phyloP scores from a whole-genome alignment of 1,139 yeast genomes.

The Yamadazyma diddensiae region DNA sequence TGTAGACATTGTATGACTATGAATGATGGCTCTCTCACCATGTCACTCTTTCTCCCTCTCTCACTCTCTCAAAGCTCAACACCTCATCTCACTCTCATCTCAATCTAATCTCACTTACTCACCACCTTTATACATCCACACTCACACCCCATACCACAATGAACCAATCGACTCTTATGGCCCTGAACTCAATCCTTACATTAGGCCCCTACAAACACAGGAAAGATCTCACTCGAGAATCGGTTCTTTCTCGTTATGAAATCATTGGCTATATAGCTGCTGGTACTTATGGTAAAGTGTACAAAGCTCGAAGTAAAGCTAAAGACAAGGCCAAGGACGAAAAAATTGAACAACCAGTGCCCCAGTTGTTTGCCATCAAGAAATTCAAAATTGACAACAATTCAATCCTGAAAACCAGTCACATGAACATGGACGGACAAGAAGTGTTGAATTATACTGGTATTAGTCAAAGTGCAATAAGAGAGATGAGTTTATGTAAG shows the following conservation, averaged over 20 bases:
- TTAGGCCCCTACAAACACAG: slow-evolving; percentile 72
- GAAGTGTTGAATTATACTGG: slow-evolving; percentile 91
- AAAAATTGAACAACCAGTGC: slow-evolving; percentile 10
- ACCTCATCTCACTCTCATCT: too few species aligned
- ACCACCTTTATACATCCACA: too few species aligned
- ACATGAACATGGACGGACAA: slow-evolving; percentile 53
- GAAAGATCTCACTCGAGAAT: slow-evolving; percentile 64
- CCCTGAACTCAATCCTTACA: slow-evolving; percentile 64
- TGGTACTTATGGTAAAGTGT: slow-evolving; percentile 97
- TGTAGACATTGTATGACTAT: not conserved
- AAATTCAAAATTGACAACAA: slow-evolving; percentile 94
- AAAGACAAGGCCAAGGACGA: slow-evolving; percentile 23
- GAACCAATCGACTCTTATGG: slow-evolving; percentile 38
- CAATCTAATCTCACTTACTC: too few species aligned
- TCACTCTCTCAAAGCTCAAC: too few species aligned
- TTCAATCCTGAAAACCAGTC: slow-evolving; percentile 31
- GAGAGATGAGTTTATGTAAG: slow-evolving; percentile 94
- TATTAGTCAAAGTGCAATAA: slow-evolving; percentile 90
- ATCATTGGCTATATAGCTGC: slow-evolving; percentile 96
- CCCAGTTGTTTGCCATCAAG: slow-evolving; percentile 72
- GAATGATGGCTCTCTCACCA: too few species aligned
- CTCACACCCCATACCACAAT: slow-evolving; percentile 3
- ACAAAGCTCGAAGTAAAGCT: slow-evolving; percentile 63
- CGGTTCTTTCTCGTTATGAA: slow-evolving; percentile 79
- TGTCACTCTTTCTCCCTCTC: too few species aligned